Evolutionary conservation across 768 basidiomycete genomes (phyloP).

Genomic region (Stropharia rugosoannulata): DNA sequence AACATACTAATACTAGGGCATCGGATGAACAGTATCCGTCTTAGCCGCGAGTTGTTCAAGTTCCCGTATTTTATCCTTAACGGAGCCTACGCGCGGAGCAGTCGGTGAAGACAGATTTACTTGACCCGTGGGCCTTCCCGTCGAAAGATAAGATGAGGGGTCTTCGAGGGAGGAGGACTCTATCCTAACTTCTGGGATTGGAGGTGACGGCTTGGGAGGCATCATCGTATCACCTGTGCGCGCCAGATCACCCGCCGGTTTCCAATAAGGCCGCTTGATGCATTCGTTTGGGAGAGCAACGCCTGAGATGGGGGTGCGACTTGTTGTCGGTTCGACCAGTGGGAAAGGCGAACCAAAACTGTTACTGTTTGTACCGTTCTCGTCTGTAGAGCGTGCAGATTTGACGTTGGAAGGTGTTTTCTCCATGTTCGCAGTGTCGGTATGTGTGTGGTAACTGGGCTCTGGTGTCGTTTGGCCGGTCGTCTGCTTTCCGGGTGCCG

Average conservation of each 20-base stretch:
- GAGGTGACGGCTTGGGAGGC: neutral
- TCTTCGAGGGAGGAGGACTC: neutral
- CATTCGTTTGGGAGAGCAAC: neutral
- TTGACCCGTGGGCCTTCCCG: neutral
- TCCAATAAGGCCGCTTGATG: neutral
- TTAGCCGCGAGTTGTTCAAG: slow-evolving; percentile 32
- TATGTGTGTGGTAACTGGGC: too few species aligned
- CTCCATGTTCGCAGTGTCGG: too few species aligned
- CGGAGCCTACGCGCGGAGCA: slow-evolving; percentile 24
- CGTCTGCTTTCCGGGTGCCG: too few species aligned
- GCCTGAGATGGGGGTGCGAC: neutral
- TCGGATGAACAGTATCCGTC: slow-evolving; percentile 7
- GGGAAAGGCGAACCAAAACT: neutral
- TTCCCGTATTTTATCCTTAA: slow-evolving; percentile 41
- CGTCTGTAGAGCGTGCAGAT: too few species aligned
- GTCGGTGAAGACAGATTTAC: neutral
- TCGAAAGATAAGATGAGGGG: neutral
- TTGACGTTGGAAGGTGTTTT: too few species aligned
- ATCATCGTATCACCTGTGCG: neutral
- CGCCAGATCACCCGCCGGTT: neutral
- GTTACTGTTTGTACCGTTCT: neutral
- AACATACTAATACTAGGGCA: too few species aligned
- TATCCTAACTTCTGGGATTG: neutral
- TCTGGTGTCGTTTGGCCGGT: too few species aligned
- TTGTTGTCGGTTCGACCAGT: neutral